These are phyloP conservation scores for Botrytis porri DNA, from an alignment of 2,329 filamentous ascomycete species.

Conservation along the genomic window DNA sequence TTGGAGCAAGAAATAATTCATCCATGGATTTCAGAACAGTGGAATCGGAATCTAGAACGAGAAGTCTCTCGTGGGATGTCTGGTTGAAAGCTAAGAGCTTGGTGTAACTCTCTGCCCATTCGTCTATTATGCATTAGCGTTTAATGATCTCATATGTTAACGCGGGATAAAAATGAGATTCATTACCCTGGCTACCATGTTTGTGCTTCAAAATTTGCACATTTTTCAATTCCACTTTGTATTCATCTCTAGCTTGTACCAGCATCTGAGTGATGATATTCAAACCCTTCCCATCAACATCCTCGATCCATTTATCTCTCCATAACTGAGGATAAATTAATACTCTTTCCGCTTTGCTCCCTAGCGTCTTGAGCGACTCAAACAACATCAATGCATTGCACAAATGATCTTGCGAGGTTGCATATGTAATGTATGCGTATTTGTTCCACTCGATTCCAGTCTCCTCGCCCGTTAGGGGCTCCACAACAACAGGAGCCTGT, in stretches of 20 bases:
- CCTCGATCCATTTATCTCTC: slow-evolving; percentile 35
- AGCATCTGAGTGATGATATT: slow-evolving; percentile 40
- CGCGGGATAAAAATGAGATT: neutral
- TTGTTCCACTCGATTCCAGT: slow-evolving; percentile 42
- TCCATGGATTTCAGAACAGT: slow-evolving; percentile 48
- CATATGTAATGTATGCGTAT: slow-evolving; percentile 51
- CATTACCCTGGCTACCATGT: slow-evolving; percentile 41
- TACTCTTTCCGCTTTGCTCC: slow-evolving; percentile 45
- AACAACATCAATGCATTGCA: slow-evolving; percentile 53
- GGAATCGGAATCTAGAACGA: slow-evolving; percentile 30
- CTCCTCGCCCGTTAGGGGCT: slow-evolving; percentile 12
- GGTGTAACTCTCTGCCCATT: slow-evolving; percentile 50
- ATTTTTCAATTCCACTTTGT: slow-evolving; percentile 45
- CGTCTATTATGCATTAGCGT: slow-evolving; percentile 11
- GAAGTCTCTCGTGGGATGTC: slow-evolving; percentile 49
- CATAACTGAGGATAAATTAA: slow-evolving; percentile 45
- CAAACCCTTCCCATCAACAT: slow-evolving; percentile 38
- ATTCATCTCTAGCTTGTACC: slow-evolving; percentile 42
- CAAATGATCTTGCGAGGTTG: slow-evolving; percentile 47
- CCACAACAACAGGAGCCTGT: slow-evolving; percentile 15
- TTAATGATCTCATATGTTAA: neutral
- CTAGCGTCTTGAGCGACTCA: slow-evolving; percentile 43
- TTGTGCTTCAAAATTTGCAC: slow-evolving; percentile 42
- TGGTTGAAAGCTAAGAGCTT: slow-evolving; percentile 70
- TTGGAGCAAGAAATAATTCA: slow-evolving; percentile 58